phyloP scores from a whole-genome alignment of 164 flowering plant species.

The Annona squamosa region DNA sequence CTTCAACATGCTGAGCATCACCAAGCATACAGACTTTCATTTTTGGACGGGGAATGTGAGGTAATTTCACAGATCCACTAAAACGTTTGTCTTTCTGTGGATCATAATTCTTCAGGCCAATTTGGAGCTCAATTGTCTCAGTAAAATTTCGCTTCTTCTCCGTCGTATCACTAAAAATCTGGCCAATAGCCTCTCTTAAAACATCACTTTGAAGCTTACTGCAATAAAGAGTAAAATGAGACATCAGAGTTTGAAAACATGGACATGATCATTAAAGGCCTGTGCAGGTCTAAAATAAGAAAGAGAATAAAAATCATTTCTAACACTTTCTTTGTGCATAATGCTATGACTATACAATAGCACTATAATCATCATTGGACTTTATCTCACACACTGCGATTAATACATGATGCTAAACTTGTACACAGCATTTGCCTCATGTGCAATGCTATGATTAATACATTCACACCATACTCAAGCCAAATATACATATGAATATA shows the following conservation, averaged over 20 bases:
- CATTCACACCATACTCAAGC: no score
- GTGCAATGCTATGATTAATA: no score
- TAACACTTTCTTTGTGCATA: no score
- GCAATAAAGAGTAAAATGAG: not conserved
- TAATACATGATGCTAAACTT: no score
- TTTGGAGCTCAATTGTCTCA: constrained; percentile 20
- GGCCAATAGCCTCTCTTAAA: constrained; percentile 13
- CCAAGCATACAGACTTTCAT: constrained; percentile 29
- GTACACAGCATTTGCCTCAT: no score
- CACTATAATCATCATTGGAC: no score
- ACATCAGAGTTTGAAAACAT: not conserved
- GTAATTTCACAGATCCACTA: constrained; percentile 33
- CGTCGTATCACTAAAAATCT: constrained; percentile 9
- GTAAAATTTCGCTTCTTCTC: constrained; percentile 11
- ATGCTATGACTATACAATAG: no score
- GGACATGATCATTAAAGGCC: not conserved
- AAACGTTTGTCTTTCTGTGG: constrained; percentile 18
- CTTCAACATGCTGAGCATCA: constrained; percentile 21
- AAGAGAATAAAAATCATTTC: no score
- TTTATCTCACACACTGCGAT: no score
- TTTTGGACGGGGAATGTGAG: constrained; percentile 25
- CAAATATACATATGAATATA: no score
- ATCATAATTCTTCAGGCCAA: constrained; percentile 15
- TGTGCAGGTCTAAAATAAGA: no score
- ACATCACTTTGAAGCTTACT: constrained; percentile 20